Conservation (phyloP, 192 early-diverging fungal genomes). For the Spinellus fusiger region DNA sequence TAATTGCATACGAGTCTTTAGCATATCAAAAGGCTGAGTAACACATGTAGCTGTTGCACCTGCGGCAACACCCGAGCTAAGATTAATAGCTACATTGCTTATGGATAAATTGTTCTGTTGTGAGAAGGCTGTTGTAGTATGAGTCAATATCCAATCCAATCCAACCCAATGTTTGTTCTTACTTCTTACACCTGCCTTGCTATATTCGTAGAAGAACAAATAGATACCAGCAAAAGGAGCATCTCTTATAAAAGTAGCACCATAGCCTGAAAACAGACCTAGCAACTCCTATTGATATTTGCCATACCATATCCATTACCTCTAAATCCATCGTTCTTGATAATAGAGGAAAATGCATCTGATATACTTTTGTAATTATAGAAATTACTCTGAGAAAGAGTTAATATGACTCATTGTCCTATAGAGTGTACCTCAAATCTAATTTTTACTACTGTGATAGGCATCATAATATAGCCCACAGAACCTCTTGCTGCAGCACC, state of each 20-base stretch:
- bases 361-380: constrained; percentile 74
- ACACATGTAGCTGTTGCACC: constrained; percentile 70
- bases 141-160: not conserved
- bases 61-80: constrained; percentile 46
- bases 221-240: constrained; percentile 90
- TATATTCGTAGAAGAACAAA: constrained; percentile 80
- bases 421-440: constrained; percentile 65
- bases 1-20: constrained; percentile 91
- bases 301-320: constrained; percentile 31
- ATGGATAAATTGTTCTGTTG: constrained; percentile 10
- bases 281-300: not conserved
- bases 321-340: constrained; percentile 59
- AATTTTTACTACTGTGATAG: constrained; percentile 88
- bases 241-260: constrained; percentile 83
- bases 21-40: constrained; percentile 92
- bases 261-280: constrained; percentile 84
- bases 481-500: constrained; percentile 64
- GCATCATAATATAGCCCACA: constrained; percentile 88
- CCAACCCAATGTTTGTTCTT: constrained; percentile 4
- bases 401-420: too few species aligned
- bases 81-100: constrained; percentile 32
- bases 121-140: not conserved
- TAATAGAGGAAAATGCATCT: constrained; percentile 62
- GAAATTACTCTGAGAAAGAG: constrained; percentile 59
- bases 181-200: constrained; percentile 50